These are phyloP conservation scores for Elsinoe batatas DNA, from an alignment of 2,329 filamentous ascomycete genomes.

Conservation along the genomic window DNA sequence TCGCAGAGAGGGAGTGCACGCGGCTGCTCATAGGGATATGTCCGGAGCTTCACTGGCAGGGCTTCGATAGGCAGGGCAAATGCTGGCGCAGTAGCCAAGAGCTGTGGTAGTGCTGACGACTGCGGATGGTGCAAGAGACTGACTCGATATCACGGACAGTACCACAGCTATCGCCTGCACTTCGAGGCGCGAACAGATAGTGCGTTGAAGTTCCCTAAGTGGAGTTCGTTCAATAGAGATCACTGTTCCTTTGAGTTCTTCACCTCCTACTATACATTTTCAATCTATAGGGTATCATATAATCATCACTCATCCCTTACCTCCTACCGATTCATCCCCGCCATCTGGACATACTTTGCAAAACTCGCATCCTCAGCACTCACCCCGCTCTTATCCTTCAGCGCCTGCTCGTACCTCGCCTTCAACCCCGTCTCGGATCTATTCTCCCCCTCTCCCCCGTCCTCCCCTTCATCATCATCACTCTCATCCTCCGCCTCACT, in stretches of 20 bases:
- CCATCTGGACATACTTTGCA: slow-evolving; percentile 19
- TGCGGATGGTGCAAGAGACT: too few relatives aligned
- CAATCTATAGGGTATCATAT: slow-evolving; percentile 12
- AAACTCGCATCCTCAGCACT: slow-evolving; percentile 22
- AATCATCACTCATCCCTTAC: neutral
- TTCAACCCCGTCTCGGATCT: slow-evolving; percentile 51
- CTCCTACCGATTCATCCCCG: slow-evolving; percentile 15
- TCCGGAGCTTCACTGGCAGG: too few relatives aligned
- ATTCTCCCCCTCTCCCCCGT: slow-evolving; percentile 45
- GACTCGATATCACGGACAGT: too few relatives aligned
- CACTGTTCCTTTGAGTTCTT: neutral
- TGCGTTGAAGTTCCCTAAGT: too few relatives aligned
- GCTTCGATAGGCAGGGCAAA: too few relatives aligned
- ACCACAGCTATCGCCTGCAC: too few relatives aligned
- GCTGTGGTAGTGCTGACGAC: too few relatives aligned
- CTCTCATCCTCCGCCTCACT: slow-evolving; percentile 44
- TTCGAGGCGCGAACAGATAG: too few relatives aligned
- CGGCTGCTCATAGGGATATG: too few relatives aligned
- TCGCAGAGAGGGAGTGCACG: too few relatives aligned
- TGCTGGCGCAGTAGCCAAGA: too few relatives aligned
- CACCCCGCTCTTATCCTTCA: slow-evolving; percentile 44
- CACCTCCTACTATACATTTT: neutral
- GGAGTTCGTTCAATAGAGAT: too few relatives aligned
- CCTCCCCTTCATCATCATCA: slow-evolving; percentile 41
- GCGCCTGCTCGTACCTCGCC: slow-evolving; percentile 65